A percentile compares a stretch with the other conserved stretches of the same genome.
These are phyloP conservation scores for Fagopyrum tataricum DNA, from an alignment of 148 eudicot genomes.

Conservation along the genomic window DNA sequence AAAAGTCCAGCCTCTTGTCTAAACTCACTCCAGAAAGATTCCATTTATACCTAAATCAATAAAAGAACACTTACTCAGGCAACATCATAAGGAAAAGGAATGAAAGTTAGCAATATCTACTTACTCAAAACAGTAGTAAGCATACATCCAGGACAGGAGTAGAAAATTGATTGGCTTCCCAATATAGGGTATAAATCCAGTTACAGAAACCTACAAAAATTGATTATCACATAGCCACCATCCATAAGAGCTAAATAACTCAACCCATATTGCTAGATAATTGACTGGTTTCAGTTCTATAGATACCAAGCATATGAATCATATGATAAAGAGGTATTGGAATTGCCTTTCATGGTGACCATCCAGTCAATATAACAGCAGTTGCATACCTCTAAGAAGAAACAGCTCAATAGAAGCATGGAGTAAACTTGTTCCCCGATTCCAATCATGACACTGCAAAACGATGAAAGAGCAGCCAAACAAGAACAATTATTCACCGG, in stretches of 20 bases:
- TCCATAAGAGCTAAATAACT: neutral
- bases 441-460: conserved; percentile 75
- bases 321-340: neutral
- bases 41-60: conserved; percentile 82
- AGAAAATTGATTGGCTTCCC: conserved; percentile 75
- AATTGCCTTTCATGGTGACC: neutral
- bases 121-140: conserved; percentile 96
- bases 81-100: neutral
- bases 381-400: conserved; percentile 75
- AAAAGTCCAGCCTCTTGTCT: conserved; percentile 82
- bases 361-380: neutral
- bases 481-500: neutral
- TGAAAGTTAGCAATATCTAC: conserved; percentile 25
- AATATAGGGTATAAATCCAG: conserved; percentile 66
- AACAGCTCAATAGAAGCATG: conserved; percentile 61
- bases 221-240: neutral
- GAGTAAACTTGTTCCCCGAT: conserved; percentile 95
- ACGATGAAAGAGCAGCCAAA: conserved; percentile 17
- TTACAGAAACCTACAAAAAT: conserved; percentile 60
- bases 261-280: neutral
- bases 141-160: conserved; percentile 96
- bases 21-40: conserved; percentile 81
- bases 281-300: neutral
- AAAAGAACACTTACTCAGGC: conserved; percentile 4
- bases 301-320: neutral